Evolutionary conservation across 2,329 filamentous ascomycete genomes (phyloP).

Genomic region (Phyllosticta paracitricarpa): DNA sequence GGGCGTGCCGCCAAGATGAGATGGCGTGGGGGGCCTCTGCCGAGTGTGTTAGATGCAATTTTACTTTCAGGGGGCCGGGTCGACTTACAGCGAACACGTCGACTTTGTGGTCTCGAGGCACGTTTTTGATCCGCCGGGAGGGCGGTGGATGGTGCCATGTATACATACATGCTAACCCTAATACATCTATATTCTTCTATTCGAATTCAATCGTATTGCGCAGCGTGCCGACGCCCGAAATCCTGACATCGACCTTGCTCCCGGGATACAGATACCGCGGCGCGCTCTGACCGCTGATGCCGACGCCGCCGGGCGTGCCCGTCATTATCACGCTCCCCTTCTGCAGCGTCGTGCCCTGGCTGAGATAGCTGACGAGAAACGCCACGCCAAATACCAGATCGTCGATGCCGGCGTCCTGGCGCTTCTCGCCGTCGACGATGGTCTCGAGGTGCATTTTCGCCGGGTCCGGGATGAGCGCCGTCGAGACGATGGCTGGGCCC

Average conservation of each 20-base stretch:
- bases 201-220: slow-evolving; percentile 23
- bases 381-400: slow-evolving; percentile 41
- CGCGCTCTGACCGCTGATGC: slow-evolving; percentile 31
- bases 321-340: slow-evolving; percentile 42
- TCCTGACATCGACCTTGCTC: slow-evolving; percentile 24
- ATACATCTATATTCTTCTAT: background rate
- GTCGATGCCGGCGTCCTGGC: slow-evolving; percentile 30
- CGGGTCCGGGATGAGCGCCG: slow-evolving; percentile 35
- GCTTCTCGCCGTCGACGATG: slow-evolving; percentile 38
- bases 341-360: slow-evolving; percentile 35
- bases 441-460: slow-evolving; percentile 34
- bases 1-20: too few species aligned
- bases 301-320: slow-evolving; percentile 30
- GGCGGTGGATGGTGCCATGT: background rate
- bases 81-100: too few species aligned
- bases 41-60: too few species aligned
- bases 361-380: slow-evolving; percentile 38
- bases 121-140: too few species aligned
- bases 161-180: background rate
- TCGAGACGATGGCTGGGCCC: slow-evolving; percentile 40
- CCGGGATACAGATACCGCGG: slow-evolving; percentile 27
- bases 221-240: slow-evolving; percentile 24
- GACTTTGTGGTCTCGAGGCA: too few species aligned
- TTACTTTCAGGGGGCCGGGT: too few species aligned
- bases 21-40: too few species aligned